Evolutionary conservation across 257 asterid species (phyloP), one percentile per base, ranked within the genome.

Genomic region (Scutellaria minor): DNA sequence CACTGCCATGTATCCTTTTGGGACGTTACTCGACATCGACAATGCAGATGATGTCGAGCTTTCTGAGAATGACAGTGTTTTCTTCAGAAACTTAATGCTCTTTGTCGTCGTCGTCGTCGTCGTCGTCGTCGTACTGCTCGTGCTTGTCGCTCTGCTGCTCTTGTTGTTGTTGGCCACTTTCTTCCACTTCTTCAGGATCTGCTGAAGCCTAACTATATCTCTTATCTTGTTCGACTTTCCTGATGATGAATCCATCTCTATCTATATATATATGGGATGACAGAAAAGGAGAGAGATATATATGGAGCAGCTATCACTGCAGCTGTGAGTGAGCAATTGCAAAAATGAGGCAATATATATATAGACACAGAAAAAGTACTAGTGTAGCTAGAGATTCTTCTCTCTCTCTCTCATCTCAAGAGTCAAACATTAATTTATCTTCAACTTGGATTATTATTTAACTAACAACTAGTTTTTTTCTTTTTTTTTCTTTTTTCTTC

Each of bases 171-270:
- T 72, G 71, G 96, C 96, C 0, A 81, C 68, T 73, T 87, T 91
- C 83, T 89, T 91, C 96, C 97, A 91, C 65, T 87, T 91, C 85
- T 89, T 91, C 71, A 91, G 87, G 76, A 91, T 74, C 73, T 89
- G 97, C 66, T 89, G 97, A 46, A 91, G 96, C 84, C 95, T 83
- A 12, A 91, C 97, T 66, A 91, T 89, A 18, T 91, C 95, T 58
- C 91, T 86, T 51, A 89, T 91, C 84, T 91, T 91, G 90, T 87
- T 89, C 12, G 93, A 86, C 76, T 88, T 84, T 75, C 78, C 76
- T 55, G 87, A 55, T 56, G 87, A 57, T 63, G 80, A 42, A 67
- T 85, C 85, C 86, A 79, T 75, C 18, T 66, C 24, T 75, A 1
- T 72, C n/a, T 52, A 18, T 37, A 13, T 53, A 5, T 62, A 12